Base-by-base conservation (phyloP, 768 basidiomycete species). In the Tephrocybe sp. region DNA sequence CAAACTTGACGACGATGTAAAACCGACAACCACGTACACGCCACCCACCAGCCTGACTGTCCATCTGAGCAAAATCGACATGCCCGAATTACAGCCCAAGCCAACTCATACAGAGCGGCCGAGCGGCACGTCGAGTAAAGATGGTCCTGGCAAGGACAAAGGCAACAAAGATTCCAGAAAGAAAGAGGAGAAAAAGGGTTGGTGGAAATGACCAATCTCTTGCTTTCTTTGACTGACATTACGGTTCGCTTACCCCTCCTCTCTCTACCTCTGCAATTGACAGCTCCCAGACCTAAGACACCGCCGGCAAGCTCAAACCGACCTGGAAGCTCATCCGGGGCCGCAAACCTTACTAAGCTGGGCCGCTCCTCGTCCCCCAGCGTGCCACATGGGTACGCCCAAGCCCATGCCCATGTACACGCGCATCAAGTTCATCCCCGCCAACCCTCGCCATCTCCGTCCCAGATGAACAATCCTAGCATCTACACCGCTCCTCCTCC, bases 11-110 rank as follows among this genome's bases (percentile, higher is more conserved):
- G 85, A 84, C 63, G 56, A 53, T 30, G 71, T 72, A 53, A 73
- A 74, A 50, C 63, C 63, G 38, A 66, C 69, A 50, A 60, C 56
- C 40, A 71, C 75, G 54, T 91, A 93, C 62, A 67, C 72, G 2
- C 89, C 90, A 1, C 90, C 89, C 0, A 76, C 73, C 28, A 83
- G 77, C 54, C 73, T 93, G 0, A 77, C 76, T 0, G 76, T 93
- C 1, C 90, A 93, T 65, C 67, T 93, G 15, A 90, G 89, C 74
- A 93, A 93, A 74, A 90, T 93, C 42, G 74, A 85, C 12, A 92
- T 93, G 82, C 90, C 90, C 0, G 90, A 93, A 63, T 77, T 93
- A 14, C 78, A 79, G 59, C 87, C 88, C 3, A 78, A 75, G 53
- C 61, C 73, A 14, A 59, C 25, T 14, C 51, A 48, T 3, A 55